Conservation (phyloP, 495 filamentous ascomycete genomes). For the Talaromyces stipitatus region DNA sequence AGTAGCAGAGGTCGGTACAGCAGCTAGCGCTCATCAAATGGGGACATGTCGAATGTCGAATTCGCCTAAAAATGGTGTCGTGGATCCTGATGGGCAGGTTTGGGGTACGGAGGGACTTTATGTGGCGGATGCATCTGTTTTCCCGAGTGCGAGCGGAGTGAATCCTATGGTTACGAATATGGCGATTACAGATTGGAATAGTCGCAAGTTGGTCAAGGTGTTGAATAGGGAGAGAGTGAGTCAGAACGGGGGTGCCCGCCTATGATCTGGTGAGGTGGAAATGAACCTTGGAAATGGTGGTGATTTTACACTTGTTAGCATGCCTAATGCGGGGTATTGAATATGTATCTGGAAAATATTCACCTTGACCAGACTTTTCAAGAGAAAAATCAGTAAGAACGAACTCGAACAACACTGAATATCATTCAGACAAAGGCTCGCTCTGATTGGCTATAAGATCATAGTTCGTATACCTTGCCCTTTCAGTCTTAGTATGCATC, state of each 20-base stretch:
- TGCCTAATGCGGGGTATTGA: too few species aligned
- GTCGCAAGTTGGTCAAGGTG: slow-evolving; percentile 26
- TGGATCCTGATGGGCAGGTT: slow-evolving; percentile 65
- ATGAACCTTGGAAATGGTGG: not conserved
- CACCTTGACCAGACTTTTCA: not conserved
- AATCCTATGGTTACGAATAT: slow-evolving; percentile 93
- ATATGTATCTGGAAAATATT: not conserved
- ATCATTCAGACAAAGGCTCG: too few species aligned
- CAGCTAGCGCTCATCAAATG: slow-evolving; percentile 82
- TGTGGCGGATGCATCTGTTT: slow-evolving; percentile 80
- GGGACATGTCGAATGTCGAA: slow-evolving; percentile 76
- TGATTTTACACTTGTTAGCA: not conserved
- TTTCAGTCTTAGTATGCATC: not conserved
- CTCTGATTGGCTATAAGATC: not conserved
- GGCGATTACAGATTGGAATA: slow-evolving; percentile 58
- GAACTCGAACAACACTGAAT: too few species aligned
- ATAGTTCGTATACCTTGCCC: not conserved
- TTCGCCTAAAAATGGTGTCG: slow-evolving; percentile 54
- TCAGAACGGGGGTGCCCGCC: not conserved
- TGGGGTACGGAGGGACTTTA: slow-evolving; percentile 71
- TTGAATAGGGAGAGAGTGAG: slow-evolving; percentile 11
- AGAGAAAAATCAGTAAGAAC: too few species aligned
- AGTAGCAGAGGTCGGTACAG: slow-evolving; percentile 35
- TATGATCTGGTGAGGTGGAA: not conserved
- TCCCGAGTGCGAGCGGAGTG: slow-evolving; percentile 83